Evolutionary conservation across 2,329 filamentous ascomycete genomes (phyloP).

Genomic region (Aspergillus tanneri): DNA sequence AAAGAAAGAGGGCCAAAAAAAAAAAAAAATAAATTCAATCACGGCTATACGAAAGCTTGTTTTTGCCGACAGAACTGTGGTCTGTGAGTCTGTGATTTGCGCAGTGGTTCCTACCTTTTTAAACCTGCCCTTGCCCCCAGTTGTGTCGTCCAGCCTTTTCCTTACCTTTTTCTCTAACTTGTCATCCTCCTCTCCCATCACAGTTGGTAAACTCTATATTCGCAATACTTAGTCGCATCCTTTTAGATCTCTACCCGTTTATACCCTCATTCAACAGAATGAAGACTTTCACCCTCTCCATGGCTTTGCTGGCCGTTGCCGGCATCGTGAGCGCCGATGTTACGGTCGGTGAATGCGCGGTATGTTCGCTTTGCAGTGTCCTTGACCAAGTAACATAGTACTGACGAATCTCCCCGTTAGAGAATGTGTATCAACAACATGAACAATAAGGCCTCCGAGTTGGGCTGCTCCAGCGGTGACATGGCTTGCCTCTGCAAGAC

Average conservation of each 20-base stretch:
- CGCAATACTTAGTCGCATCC: background rate
- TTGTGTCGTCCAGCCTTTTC: background rate
- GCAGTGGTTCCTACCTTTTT: conserved; percentile 6
- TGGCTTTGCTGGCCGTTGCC: conserved; percentile 31
- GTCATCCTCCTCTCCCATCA: conserved; percentile 1
- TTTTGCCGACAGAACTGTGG: background rate
- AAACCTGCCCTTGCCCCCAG: conserved; percentile 5
- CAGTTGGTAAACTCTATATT: background rate
- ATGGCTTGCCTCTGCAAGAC: conserved; percentile 43
- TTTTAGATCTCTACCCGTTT: conserved; percentile 3
- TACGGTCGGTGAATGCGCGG: conserved; percentile 32
- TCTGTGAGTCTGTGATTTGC: background rate
- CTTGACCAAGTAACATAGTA: background rate
- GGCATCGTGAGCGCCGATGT: conserved; percentile 27
- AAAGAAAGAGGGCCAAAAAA: conserved; percentile 8
- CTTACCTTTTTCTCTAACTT: background rate
- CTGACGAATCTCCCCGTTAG: conserved; percentile 28
- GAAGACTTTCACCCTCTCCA: conserved; percentile 34
- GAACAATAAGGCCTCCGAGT: conserved; percentile 37
- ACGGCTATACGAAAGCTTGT: conserved; percentile 6
- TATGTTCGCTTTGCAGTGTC: conserved; percentile 18
- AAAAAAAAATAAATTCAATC: conserved; percentile 9
- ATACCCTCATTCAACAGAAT: conserved; percentile 22
- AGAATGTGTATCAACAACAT: conserved; percentile 48
- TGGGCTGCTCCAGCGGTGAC: conserved; percentile 43